These are phyloP conservation scores for Periconia sp. DNA, from an alignment of 2,329 filamentous ascomycete genomes.

Conservation along the genomic window DNA sequence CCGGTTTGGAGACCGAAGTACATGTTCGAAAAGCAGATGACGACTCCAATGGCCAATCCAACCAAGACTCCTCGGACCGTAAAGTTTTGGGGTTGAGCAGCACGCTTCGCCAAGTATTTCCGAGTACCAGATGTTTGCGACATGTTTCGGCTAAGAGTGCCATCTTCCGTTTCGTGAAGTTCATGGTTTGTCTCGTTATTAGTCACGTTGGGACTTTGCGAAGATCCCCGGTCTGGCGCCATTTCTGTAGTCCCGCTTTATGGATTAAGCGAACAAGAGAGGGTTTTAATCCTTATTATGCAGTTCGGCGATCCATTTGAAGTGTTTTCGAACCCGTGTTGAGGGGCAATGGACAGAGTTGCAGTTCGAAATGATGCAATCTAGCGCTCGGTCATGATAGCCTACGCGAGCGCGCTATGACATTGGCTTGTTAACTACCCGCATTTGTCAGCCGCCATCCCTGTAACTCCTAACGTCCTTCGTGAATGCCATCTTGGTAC, in stretches of 20 bases:
- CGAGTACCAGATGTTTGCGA: constrained; percentile 23
- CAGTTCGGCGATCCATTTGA: not conserved
- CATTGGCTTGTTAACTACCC: no score
- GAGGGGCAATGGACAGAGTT: no score
- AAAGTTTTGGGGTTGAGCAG: constrained; percentile 70
- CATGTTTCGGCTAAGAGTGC: constrained; percentile 17
- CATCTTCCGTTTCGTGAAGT: constrained; percentile 21
- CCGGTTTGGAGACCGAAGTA: constrained; percentile 97
- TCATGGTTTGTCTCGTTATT: constrained; percentile 28
- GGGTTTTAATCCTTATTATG: no score
- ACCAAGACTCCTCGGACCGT: constrained; percentile 80
- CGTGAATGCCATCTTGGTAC: constrained; percentile 9
- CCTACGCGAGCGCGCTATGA: no score
- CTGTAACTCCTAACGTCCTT: constrained; percentile 20
- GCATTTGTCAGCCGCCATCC: constrained; percentile 34
- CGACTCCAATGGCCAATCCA: constrained; percentile 81
- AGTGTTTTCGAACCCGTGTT: no score
- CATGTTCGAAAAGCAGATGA: constrained; percentile 97
- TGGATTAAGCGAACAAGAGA: no score
- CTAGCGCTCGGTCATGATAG: no score
- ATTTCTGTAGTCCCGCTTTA: no score
- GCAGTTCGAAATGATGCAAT: constrained; percentile 34
- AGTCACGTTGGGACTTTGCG: constrained; percentile 4
- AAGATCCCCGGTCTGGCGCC: constrained; percentile 44
- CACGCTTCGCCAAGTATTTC: constrained; percentile 36